Percentiles rank a stretch among this genome's conserved stretches.
These are phyloP conservation scores for Aspergillus pseudotamarii DNA, from an alignment of 2,329 filamentous ascomycete genomes.

Conservation along the genomic window DNA sequence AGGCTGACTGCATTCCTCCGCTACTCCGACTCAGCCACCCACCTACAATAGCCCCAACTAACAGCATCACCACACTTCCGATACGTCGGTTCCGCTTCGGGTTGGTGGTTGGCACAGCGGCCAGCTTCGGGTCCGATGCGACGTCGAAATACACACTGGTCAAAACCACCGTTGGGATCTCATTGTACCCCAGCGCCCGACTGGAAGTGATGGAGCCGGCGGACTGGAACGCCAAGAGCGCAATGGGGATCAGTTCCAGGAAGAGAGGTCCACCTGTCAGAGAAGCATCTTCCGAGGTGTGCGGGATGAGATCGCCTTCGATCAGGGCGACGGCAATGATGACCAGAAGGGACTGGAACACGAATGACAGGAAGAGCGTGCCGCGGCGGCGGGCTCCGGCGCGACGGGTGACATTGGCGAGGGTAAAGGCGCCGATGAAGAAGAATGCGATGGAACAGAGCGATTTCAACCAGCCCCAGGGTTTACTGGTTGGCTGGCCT, in stretches of 20 bases:
- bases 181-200: constrained; percentile 44
- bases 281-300: constrained; percentile 22
- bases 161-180: constrained; percentile 51
- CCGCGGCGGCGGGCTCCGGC: constrained; percentile 37
- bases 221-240: constrained; percentile 48
- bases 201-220: constrained; percentile 48
- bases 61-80: constrained; percentile 40
- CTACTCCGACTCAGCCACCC: constrained; percentile 47
- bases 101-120: constrained; percentile 38
- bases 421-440: constrained; percentile 45
- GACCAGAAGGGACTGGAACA: constrained; percentile 42
- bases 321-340: constrained; percentile 45
- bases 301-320: constrained; percentile 42
- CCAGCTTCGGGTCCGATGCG: constrained; percentile 44
- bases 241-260: constrained; percentile 47
- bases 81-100: constrained; percentile 43
- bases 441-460: constrained; percentile 46
- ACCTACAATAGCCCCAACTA: constrained; percentile 45
- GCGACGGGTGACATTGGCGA: constrained; percentile 41
- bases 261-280: constrained; percentile 34
- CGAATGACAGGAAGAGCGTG: constrained; percentile 46
- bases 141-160: constrained; percentile 52
- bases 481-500: constrained; percentile 40
- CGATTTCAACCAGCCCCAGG: constrained; percentile 49
- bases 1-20: constrained; percentile 46